Base-by-base conservation (phyloP, 2,329 filamentous ascomycete species). In the Boeremia exigua region DNA sequence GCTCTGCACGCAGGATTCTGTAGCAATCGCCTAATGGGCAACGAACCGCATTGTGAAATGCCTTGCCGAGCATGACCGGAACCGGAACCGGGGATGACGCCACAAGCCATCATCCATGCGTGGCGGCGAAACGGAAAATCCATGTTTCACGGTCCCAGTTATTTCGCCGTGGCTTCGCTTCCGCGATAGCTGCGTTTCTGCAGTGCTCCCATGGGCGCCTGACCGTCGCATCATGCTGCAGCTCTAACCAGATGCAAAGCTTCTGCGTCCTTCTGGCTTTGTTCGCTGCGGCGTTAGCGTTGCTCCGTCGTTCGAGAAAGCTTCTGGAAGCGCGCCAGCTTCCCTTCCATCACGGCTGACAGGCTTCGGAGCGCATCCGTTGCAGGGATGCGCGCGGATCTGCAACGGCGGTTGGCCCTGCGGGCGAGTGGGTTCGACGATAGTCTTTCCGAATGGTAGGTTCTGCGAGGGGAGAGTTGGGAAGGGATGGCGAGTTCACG, bases 401-500 rank as follows among this genome's bases (percentile, higher is more conserved):
- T 51, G 53, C 53, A 56, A 56, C 48, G 37, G 36, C 15, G 42
- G 48, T 19, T 29, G 23, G 46, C 39, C 15, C 23, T 45, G 23
- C 34, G 25, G 53, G 53, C 47, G 53, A 51, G 53, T 56, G 53
- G 43, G 29, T 46, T 46, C 6, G 2, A n/a, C 7, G 42, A 36
- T 12, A 9, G 11, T 17, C 28, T 29, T 50, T 27, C 14, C 25
- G 47, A 47, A 48, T n/a, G 47, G 53, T 56, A 51, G 43, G 47
- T 56, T 48, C 53, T 47, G 53, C 53, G 53, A 56, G 53, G 42
- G 27, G 19, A 46, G 6, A 28, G 29, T 42, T 27, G 47, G 53
- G 53, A 56, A 56, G 37, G 46, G 40, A n/a, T 42, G 42, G 47
- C 53, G 53, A 56, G 53, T 27, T 11, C 28, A 43, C 43, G 42